Conservation (phyloP, 2,329 filamentous ascomycete species). For the Hymenoscyphus occultus region DNA sequence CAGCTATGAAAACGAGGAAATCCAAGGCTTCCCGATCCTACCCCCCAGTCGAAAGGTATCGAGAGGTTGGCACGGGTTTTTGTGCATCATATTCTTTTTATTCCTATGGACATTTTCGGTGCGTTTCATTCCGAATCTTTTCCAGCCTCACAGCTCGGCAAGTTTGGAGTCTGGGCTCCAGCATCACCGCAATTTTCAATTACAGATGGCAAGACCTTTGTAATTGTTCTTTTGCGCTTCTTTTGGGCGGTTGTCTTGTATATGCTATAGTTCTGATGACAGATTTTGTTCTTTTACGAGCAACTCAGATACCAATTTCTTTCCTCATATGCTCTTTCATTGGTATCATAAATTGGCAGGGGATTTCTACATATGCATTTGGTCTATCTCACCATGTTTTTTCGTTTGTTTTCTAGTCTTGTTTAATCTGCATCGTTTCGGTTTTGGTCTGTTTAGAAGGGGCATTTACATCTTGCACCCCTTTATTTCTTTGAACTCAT, state of each 20-base stretch:
- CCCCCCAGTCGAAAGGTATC: background rate
- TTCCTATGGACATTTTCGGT: conserved; percentile 3
- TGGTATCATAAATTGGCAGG: background rate
- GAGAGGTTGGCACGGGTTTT: background rate
- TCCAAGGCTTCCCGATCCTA: background rate
- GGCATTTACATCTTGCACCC: background rate
- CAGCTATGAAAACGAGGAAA: conserved; percentile 1
- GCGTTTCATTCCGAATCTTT: background rate
- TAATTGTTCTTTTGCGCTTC: background rate
- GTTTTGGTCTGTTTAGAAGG: background rate
- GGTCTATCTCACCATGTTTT: background rate
- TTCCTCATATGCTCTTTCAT: background rate
- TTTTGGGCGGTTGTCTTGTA: background rate
- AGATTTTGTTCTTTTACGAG: background rate
- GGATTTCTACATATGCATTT: background rate
- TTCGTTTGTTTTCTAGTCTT: background rate
- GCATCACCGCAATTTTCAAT: conserved; percentile 2
- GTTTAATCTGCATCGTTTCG: conserved; percentile 1
- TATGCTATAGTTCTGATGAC: background rate
- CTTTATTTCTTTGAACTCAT: background rate
- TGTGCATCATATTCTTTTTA: conserved; percentile 1
- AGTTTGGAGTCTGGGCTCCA: conserved; percentile 1
- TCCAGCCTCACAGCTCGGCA: background rate
- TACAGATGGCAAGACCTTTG: conserved; percentile 3
- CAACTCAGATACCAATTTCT: background rate